These are phyloP conservation scores for Leccinum subgranulosum DNA, from an alignment of 768 basidiomycete genomes.

Conservation along the genomic window DNA sequence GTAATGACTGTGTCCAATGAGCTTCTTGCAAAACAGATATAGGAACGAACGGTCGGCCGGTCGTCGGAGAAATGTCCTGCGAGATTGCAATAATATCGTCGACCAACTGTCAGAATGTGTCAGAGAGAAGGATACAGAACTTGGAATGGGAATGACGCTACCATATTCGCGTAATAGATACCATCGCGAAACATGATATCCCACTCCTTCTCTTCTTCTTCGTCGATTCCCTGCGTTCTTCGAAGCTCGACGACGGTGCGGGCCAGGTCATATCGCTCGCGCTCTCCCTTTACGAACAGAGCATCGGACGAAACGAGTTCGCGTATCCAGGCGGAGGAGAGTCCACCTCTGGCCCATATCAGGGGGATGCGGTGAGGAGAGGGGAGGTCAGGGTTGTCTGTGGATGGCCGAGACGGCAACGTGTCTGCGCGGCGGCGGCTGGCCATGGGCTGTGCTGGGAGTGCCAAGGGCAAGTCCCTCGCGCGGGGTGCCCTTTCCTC, in stretches of 20 bases:
- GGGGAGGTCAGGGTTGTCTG: constrained; percentile 11
- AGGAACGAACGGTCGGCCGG: constrained; percentile 66
- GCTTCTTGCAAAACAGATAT: constrained; percentile 67
- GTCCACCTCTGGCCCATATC: constrained; percentile 74
- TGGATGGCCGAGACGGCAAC: constrained; percentile 21
- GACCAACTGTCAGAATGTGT: constrained; percentile 49
- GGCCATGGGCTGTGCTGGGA: constrained; percentile 11
- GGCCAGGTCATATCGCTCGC: constrained; percentile 78
- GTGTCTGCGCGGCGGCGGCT: constrained; percentile 31
- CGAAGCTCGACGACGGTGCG: constrained; percentile 73
- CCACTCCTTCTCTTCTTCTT: constrained; percentile 71
- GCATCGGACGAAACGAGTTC: constrained; percentile 74
- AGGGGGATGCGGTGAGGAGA: constrained; percentile 36
- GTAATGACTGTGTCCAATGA: constrained; percentile 74
- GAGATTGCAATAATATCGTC: constrained; percentile 79
- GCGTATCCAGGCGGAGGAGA: constrained; percentile 70
- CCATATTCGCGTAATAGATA: constrained; percentile 88
- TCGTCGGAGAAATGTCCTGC: constrained; percentile 69
- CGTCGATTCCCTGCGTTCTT: constrained; percentile 48
- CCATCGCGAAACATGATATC: constrained; percentile 65
- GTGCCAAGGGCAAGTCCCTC: constrained; percentile 16
- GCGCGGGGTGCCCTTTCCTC: constrained; percentile 43
- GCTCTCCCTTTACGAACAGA: constrained; percentile 76
- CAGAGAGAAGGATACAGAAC: background rate
- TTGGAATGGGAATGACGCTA: constrained; percentile 28